Evolutionary conservation across 768 basidiomycete species (phyloP).

Genomic region (Tricholoma sp.): DNA sequence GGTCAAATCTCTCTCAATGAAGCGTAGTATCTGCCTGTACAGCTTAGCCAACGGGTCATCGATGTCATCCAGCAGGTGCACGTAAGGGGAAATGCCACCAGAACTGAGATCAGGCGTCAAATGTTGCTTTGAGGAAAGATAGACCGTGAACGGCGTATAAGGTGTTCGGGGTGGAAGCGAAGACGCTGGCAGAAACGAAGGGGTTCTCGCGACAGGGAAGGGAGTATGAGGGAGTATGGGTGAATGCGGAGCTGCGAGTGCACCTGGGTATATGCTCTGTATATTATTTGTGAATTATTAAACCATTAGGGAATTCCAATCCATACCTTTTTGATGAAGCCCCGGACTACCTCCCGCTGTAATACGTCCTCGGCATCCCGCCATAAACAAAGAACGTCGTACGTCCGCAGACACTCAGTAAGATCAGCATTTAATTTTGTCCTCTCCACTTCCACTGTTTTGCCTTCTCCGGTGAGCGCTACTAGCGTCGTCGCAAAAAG

Average conservation of each 20-base stretch:
- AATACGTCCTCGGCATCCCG: conserved; percentile 86
- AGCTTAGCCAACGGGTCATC: conserved; percentile 69
- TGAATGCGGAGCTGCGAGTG: conserved; percentile 62
- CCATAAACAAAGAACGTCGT: conserved; percentile 78
- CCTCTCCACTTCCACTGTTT: conserved; percentile 58
- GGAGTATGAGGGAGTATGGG: conserved; percentile 78
- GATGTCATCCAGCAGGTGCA: conserved; percentile 56
- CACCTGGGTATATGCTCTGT: conserved; percentile 72
- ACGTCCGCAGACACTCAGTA: conserved; percentile 74
- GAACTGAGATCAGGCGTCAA: conserved; percentile 20
- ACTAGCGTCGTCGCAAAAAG: conserved; percentile 63
- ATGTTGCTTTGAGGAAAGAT: conserved; percentile 38
- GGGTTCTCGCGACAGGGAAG: conserved; percentile 34
- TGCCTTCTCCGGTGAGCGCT: conserved; percentile 43
- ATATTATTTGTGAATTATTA: conserved; percentile 4
- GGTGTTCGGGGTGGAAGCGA: conserved; percentile 38
- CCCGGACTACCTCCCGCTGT: conserved; percentile 61
- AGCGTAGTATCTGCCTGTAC: conserved; percentile 78
- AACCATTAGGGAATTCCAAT: neutral
- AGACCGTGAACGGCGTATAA: conserved; percentile 49
- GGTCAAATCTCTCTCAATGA: conserved; percentile 70
- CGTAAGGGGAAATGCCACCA: conserved; percentile 28
- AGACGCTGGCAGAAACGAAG: conserved; percentile 21
- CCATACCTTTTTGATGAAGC: conserved; percentile 73
- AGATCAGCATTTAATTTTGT: conserved; percentile 60